Conservation (phyloP, 108 stramenopile species). For the Poteriospumella lacustris region DNA sequence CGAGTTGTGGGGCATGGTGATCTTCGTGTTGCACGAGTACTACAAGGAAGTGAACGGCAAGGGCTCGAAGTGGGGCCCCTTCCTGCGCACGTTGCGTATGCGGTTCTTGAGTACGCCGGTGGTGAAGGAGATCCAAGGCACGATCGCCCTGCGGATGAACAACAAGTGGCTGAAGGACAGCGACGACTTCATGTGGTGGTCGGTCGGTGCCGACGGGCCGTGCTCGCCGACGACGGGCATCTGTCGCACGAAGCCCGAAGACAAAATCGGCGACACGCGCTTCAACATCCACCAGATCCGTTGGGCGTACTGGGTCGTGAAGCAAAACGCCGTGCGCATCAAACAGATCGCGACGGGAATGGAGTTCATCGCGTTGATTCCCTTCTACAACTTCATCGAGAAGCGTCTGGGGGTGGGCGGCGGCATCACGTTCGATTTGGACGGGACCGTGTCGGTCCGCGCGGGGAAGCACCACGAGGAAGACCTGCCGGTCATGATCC, state of each 20-base stretch:
- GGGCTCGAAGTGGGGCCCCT: slow-evolving; percentile 28
- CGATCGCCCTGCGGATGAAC: background rate
- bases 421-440: slow-evolving; percentile 21
- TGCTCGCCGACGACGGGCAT: slow-evolving; percentile 26
- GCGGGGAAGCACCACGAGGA: background rate
- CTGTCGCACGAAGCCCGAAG: slow-evolving; percentile 5
- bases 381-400: slow-evolving; percentile 18
- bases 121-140: background rate
- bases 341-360: slow-evolving; percentile 23
- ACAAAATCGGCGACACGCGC: background rate
- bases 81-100: slow-evolving; percentile 20
- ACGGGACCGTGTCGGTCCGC: slow-evolving; percentile 16
- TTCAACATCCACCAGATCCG: slow-evolving; percentile 27
- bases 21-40: slow-evolving; percentile 26
- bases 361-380: slow-evolving; percentile 25
- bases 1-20: slow-evolving; percentile 16
- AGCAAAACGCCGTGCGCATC: slow-evolving; percentile 22
- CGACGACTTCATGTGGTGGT: slow-evolving; percentile 20
- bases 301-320: slow-evolving; percentile 31
- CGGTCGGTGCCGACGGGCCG: slow-evolving; percentile 12
- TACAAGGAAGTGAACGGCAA: slow-evolving; percentile 4
- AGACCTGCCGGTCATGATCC: background rate
- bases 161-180: slow-evolving; percentile 11
- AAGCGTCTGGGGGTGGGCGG: background rate
- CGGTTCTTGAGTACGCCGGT: slow-evolving; percentile 8